These are phyloP conservation scores for Didymella pomorum DNA, from an alignment of 2,329 filamentous ascomycete genomes.

Conservation along the genomic window DNA sequence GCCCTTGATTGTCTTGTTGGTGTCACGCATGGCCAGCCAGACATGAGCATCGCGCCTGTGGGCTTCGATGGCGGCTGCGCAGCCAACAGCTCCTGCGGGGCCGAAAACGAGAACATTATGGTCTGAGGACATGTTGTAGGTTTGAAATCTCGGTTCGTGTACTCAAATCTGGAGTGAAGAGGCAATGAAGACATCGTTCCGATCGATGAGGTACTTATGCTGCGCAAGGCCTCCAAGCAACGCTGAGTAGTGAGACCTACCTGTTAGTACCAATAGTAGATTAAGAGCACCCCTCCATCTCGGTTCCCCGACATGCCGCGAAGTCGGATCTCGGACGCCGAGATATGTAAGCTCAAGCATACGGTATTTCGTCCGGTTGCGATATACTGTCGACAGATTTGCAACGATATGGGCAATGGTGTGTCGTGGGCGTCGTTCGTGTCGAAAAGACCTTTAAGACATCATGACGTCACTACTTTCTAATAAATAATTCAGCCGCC, in stretches of 20 bases:
- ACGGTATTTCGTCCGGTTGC: neutral
- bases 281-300: neutral
- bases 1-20: neutral
- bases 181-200: neutral
- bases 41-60: constrained; percentile 3
- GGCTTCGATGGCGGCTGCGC: constrained; percentile 3
- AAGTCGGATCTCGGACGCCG: neutral
- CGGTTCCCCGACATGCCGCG: neutral
- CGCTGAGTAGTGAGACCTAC: neutral
- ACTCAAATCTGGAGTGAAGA: neutral
- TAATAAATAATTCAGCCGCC: neutral
- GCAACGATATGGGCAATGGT: too few relatives aligned
- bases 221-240: neutral
- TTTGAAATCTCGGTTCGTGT: neutral
- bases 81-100: constrained; percentile 4
- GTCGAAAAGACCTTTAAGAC: too few relatives aligned
- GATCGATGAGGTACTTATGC: neutral
- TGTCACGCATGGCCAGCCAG: neutral
- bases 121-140: neutral
- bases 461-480: neutral
- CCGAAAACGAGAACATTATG: constrained; percentile 4
- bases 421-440: too few relatives aligned
- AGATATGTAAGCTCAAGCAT: neutral
- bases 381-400: neutral
- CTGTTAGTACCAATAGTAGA: neutral